Evolutionary conservation across 495 filamentous ascomycete species (phyloP).

Genomic region (Trichocladium antarcticum): DNA sequence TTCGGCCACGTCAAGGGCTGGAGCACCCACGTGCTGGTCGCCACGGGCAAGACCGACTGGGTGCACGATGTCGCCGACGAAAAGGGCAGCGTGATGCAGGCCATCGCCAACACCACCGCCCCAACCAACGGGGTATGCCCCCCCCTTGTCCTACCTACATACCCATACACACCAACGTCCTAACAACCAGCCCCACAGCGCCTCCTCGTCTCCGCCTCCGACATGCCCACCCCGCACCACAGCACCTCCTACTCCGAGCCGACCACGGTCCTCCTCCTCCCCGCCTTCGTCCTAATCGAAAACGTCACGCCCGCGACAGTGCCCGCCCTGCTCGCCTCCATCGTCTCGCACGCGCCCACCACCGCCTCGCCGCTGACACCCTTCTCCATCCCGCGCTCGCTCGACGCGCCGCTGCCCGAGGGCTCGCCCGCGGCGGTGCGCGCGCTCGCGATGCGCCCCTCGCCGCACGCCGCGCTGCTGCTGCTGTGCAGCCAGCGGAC

Average conservation of each 20-base stretch:
- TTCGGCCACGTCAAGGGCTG: conserved; percentile 85
- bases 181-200: conserved; percentile 36
- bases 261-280: conserved; percentile 77
- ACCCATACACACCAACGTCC: not conserved
- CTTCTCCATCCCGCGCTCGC: conserved; percentile 24
- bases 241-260: conserved; percentile 49
- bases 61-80: conserved; percentile 82
- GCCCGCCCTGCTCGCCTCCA: conserved; percentile 57
- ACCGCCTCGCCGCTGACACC: conserved; percentile 57
- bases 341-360: conserved; percentile 62
- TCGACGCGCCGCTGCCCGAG: conserved; percentile 46
- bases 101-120: conserved; percentile 50
- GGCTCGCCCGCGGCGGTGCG: conserved; percentile 16
- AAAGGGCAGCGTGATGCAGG: conserved; percentile 90
- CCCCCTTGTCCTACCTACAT: not conserved
- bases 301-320: conserved; percentile 70
- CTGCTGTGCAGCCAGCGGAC: conserved; percentile 89
- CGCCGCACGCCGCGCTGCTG: conserved; percentile 74
- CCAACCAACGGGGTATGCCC: conserved; percentile 63
- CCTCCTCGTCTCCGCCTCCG: conserved; percentile 87
- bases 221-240: conserved; percentile 66
- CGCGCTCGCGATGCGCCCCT: conserved; percentile 55
- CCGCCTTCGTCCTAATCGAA: conserved; percentile 75
- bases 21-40: conserved; percentile 81
- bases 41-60: conserved; percentile 94